These are phyloP conservation scores for Chlorella sp. DNA, from an alignment of 139 green algal species.

Conservation along the genomic window DNA sequence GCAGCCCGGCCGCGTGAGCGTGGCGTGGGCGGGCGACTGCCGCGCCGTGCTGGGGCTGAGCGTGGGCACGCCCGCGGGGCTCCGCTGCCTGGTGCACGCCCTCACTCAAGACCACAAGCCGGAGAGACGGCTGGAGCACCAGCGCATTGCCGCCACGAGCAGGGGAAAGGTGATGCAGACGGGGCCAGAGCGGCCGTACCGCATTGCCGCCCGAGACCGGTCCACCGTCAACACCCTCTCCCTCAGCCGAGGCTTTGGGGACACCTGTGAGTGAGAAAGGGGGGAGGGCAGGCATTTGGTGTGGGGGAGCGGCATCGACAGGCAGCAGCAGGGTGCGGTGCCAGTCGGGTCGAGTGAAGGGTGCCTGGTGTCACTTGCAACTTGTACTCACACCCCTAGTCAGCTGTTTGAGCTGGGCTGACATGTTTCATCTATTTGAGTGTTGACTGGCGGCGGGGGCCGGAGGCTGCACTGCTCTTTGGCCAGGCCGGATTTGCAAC, in stretches of 20 bases:
- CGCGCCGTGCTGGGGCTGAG: conserved; percentile 56
- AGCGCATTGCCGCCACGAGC: background rate
- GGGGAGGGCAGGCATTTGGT: background rate
- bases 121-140: conserved; percentile 51
- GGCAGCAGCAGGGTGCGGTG: background rate
- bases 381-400: too few species aligned
- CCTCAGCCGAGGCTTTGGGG: conserved; percentile 15
- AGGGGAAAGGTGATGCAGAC: background rate
- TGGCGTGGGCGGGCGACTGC: conserved; percentile 67
- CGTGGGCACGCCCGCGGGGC: background rate
- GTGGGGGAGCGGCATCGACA: too few species aligned
- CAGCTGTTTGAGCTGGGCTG: too few species aligned
- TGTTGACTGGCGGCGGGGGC: too few species aligned
- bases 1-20: conserved; percentile 32
- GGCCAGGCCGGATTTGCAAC: background rate
- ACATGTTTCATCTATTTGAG: too few species aligned
- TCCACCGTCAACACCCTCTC: background rate
- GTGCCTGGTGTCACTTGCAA: too few species aligned
- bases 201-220: background rate
- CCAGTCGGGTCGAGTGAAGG: too few species aligned
- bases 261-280: background rate
- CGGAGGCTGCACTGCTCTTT: too few species aligned
- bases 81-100: conserved; percentile 18
- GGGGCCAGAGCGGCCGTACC: background rate
- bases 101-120: conserved; percentile 71